Percentiles rank a stretch among this genome's conserved stretches.
These are phyloP conservation scores for Russula griseocarnosa DNA, from an alignment of 768 basidiomycete species.

Conservation along the genomic window DNA sequence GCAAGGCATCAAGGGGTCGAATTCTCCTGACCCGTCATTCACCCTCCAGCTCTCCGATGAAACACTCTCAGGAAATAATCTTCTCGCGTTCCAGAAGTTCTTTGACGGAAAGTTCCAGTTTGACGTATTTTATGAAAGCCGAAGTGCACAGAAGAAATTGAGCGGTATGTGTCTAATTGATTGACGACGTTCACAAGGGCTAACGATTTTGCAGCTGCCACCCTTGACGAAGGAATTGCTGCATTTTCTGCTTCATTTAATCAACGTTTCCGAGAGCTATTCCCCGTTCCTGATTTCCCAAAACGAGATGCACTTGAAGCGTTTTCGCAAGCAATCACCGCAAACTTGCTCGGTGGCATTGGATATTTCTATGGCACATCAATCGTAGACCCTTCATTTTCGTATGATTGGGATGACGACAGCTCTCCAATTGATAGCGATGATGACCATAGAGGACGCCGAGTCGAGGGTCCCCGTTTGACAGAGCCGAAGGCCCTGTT, in stretches of 20 bases:
- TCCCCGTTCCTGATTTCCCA: constrained; percentile 62
- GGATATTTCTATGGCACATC: constrained; percentile 94
- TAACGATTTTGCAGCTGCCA: constrained; percentile 44
- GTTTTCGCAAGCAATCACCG: constrained; percentile 86
- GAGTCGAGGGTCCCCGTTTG: constrained; percentile 52
- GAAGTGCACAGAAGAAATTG: constrained; percentile 58
- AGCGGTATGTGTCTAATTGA: constrained; percentile 46
- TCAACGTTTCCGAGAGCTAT: constrained; percentile 60
- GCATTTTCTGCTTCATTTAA: constrained; percentile 59
- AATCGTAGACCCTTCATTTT: constrained; percentile 78
- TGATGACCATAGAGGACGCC: constrained; percentile 41
- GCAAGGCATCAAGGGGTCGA: constrained; percentile 47
- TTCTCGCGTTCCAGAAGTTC: constrained; percentile 82
- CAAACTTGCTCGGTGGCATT: constrained; percentile 88
- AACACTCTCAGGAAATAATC: constrained; percentile 63
- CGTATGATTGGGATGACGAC: constrained; percentile 85
- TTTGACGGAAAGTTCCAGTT: constrained; percentile 85
- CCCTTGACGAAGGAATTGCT: constrained; percentile 65
- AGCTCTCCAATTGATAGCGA: constrained; percentile 43
- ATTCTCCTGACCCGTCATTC: constrained; percentile 77
- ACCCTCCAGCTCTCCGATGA: constrained; percentile 75
- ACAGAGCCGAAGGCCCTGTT: constrained; percentile 74
- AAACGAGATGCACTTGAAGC: constrained; percentile 48
- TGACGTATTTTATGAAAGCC: constrained; percentile 84
- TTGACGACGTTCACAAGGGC: not conserved